Base-by-base conservation (phyloP, 179 eudicot species). In the Nepenthes alata region DNA sequence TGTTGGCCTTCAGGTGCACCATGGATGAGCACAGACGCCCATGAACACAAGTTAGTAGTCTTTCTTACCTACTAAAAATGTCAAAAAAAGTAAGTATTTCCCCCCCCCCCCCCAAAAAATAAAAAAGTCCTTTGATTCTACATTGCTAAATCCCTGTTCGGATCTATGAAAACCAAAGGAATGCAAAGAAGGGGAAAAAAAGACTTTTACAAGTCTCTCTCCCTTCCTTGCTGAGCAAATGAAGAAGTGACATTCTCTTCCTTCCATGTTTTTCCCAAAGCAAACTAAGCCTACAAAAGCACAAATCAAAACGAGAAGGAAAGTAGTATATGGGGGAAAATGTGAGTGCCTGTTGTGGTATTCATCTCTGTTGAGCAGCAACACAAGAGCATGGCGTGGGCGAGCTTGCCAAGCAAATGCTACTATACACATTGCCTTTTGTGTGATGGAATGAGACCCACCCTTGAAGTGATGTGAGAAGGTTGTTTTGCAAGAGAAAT, bases 341-440 rank as follows among this genome's bases (percentile, higher is more conserved):
- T n/a, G 11, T 13, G 6, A 75, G 73, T 76, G 66, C 93, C 96
- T 77, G 76, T 79, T 74, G 76, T 84, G 86, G 66, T 84, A 84
- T 75, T 89, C 96, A 67, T 89, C 91, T 72, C 91, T 69, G 70
- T 89, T 89, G 69, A 82, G 84, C 66, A 89, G 74, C 45, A 87
- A 85, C 69, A 87, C 73, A 4, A 89, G 73, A 53, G 95, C 89
- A 64, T 84, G 82, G 47, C 69, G 67, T n/a, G 96, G 85, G 56
- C 83, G 83, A 65, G 83, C 70, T 78, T 84, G 82, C 95, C 95
- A 89, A 65, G 74, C 75, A 72, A 86, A 89, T 59, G 77, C 87
- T 3, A 80, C 70, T 60, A 89, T 81, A 58, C 96, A 89, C 95
- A 86, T 89, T 64, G n/a, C 75, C 11, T 11, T 49, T 1, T 0